These are phyloP conservation scores for Cyphellophora attinorum DNA, from an alignment of 2,329 filamentous ascomycete species.

Conservation along the genomic window DNA sequence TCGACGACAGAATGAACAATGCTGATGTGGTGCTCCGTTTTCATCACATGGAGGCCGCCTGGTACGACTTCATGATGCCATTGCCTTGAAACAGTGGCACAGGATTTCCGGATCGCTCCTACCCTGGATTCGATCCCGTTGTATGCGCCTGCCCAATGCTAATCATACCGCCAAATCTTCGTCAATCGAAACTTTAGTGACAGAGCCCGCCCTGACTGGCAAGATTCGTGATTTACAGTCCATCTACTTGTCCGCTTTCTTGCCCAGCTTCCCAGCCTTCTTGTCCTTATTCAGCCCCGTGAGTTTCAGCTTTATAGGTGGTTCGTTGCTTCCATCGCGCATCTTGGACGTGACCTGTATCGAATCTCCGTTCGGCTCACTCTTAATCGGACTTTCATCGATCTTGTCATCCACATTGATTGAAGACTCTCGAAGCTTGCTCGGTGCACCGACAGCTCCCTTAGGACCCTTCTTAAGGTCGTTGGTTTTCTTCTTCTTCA, in stretches of 20 bases:
- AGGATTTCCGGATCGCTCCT: too few species aligned
- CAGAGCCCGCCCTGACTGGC: too few species aligned
- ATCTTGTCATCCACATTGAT: constrained; percentile 10
- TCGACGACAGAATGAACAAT: too few species aligned
- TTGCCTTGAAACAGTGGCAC: too few species aligned
- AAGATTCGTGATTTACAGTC: too few species aligned
- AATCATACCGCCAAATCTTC: too few species aligned
- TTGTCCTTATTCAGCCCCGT: constrained; percentile 4
- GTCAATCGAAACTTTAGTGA: too few species aligned
- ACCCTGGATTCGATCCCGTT: too few species aligned
- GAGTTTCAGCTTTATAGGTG: constrained; percentile 17
- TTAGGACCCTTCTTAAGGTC: constrained; percentile 14
- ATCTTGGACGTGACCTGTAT: constrained; percentile 15
- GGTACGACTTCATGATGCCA: too few species aligned
- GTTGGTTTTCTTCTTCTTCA: constrained; percentile 16
- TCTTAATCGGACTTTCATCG: constrained; percentile 12
- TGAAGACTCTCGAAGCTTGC: constrained; percentile 15
- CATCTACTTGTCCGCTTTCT: not conserved
- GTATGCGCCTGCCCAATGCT: too few species aligned
- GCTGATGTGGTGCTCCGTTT: too few species aligned
- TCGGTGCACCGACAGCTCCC: constrained; percentile 12
- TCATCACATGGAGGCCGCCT: too few species aligned
- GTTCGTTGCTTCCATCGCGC: constrained; percentile 12
- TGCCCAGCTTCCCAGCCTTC: not conserved
- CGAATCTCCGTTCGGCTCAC: constrained; percentile 13